Evolutionary conservation across 1,139 yeast genomes (phyloP).

Genomic region (Tardiomyces depauwii): DNA sequence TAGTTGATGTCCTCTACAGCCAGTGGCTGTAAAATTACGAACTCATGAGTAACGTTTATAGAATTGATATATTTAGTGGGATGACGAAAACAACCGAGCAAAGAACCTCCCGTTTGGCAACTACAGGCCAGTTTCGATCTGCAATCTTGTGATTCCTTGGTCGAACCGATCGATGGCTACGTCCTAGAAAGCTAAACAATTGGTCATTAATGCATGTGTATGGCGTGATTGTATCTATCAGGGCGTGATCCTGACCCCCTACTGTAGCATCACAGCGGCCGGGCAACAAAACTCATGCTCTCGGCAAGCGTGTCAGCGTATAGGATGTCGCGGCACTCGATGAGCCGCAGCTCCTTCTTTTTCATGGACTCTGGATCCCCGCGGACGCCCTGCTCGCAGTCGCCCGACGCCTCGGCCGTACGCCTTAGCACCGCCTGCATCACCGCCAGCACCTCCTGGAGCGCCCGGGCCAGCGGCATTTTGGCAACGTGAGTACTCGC

Average conservation of each 20-base stretch:
- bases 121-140: no score
- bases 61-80: not conserved
- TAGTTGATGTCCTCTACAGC: not conserved
- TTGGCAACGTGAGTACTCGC: constrained; percentile 2
- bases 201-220: not conserved
- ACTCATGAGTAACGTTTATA: not conserved
- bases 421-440: constrained; percentile 34
- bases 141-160: no score
- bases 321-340: constrained; percentile 4
- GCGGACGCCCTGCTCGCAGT: constrained; percentile 6
- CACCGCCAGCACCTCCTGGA: constrained; percentile 39
- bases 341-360: constrained; percentile 16
- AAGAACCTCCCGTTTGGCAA: no score
- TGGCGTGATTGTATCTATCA: constrained; percentile 1
- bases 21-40: not conserved
- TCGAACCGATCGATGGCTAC: not conserved
- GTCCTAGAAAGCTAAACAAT: not conserved
- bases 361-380: constrained; percentile 12
- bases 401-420: constrained; percentile 10
- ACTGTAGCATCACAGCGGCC: not conserved
- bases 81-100: no score
- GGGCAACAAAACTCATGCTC: not conserved
- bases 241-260: not conserved
- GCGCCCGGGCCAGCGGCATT: constrained; percentile 26
- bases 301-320: not conserved